Evolutionary conservation across 257 asterid species (phyloP), one percentile per base, ranked within the genome.

Genomic region (Schizonepeta tenuifolia): DNA sequence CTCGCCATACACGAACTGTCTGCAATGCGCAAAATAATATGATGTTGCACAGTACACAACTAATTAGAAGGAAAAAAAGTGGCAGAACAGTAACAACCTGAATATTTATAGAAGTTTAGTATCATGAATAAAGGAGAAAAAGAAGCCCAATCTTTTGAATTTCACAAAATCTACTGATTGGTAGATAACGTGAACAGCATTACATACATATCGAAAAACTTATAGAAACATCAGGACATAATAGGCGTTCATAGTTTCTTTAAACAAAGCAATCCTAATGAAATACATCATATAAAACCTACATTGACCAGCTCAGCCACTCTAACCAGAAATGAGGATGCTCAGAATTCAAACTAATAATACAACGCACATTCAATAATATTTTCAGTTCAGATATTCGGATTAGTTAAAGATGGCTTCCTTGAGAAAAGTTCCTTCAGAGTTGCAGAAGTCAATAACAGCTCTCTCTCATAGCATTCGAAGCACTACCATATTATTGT

Each of bases 1-100:
- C 95, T 81, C 68, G 86, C 99, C 99, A 95, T 67, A 95, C 78
- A 31, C 99, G 98, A 68, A 95, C 99, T 26, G 99, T 92, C 99
- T 95, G 95, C 80, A 87, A 65, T 72, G 41, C 65, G 56, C 18
- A 77, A 22, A 74, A 70, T 11, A 57, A 43, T 21, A 71, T 67
- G 59, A 28, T 56, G 57, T 72, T 54, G 59, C 9, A 47, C 55
- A 62, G 18, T 62, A 64, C 46, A 36, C 20, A 33, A 44, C 57
- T 50, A 26, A 38, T 47, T n/a, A 47, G 35, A 40, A n/a, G n/a
- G n/a, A 14, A 41, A 6, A 15, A 20, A 21, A 62, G 69, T 18
- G 15, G 47, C 5, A 50, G 33, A 38, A 13, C 41, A 60, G 46
- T 49, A 62, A 28, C 28, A 55, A 24, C 60, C 26, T 43, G 26